Base-by-base conservation (phyloP, 1,284 basidiomycete genomes). In the Cronartium ribicola region DNA sequence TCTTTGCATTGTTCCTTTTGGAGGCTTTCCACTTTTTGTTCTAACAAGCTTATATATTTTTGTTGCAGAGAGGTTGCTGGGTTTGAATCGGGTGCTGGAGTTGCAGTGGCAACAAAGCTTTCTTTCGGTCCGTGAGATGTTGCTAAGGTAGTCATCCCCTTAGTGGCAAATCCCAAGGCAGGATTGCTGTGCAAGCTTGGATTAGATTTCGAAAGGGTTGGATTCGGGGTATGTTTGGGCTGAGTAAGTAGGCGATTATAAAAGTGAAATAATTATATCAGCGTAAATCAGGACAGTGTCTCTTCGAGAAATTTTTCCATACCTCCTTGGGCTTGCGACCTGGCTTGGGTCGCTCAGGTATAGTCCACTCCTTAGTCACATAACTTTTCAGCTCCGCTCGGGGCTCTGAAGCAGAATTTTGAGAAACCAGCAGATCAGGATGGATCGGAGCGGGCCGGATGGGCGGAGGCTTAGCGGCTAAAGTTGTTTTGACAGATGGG, bases 261-360 rank as follows among this genome's bases (percentile, higher is more conserved):
- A 20, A 11, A 11, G 29, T 11, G 17, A 20, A 57, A 20, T n/a
- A 6, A 55, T 55, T 20, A 29, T 3, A 29, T 57, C 51, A 57
- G 51, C 20, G 20, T 22, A n/a, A 22, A n/a, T 57, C 51, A 14
- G 29, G 51, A 57, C n/a, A 17, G 7, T 10, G 29, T 20, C 20
- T 20, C 29, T 2, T 3, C 11, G 20, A 14, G 51, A 57, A 29
- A 57, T 2, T 5, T 20, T 20, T 6, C 29, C 51, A n/a, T 6
- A 72, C 69, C 46, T 64, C 61, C 41, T 73, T 73, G 22, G 71
- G 71, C 44, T 73, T 73, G 37, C 71, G 48, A n/a, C 71, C 71
- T 44, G 71, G 71, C 60, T 73, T 73, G 29, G 71, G 71, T 17
- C 71, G 71, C 57, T 66, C 71, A 51, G 71, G 71, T 8, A 73